Base-by-base conservation (phyloP, 352 stramenopile genomes). In the Globisporangium emineosum region DNA sequence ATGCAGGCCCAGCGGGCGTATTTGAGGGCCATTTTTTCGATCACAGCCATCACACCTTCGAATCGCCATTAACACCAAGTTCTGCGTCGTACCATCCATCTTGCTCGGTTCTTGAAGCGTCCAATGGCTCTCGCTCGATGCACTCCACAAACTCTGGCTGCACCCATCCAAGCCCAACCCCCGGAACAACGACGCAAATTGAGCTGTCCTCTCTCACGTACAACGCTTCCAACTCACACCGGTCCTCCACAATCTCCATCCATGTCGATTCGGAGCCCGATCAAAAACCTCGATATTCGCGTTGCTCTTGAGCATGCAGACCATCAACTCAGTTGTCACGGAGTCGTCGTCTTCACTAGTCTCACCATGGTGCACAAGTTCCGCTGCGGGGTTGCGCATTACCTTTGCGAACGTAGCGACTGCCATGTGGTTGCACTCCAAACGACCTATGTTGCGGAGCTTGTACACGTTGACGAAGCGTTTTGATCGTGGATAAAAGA, bases 401-500 rank as follows among this genome's bases (percentile, higher is more conserved):
- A 40, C 50, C 35, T 61, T 37, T 9, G 25, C 30, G 35, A 52
- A 52, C 32, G 55, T 29, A 8, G 47, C 12, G 23, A 33, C 21
- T 10, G 27, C 37, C 30, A 35, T 7, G 21, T 2, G 19, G 4
- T 27, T 27, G 32, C 35, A 51, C 23, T 29, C 23, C 23, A 61
- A 37, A 8, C 40, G 8, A 4, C 55, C 55, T 7, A 61, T 37
- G n/a, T 42, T 50, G 53, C 55, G 66, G 21, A 71, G 37, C 2
- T 43, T 33, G n/a, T 57, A 42, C 10, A 13, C 25, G 0, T 23
- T 10, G 3, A 49, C 54, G 37, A 67, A 71, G 5, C 65, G 54
- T 30, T 47, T 67, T 3, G 60, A 55, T 2, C 65, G 65, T 12
- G 65, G 65, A 32, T 68, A 71, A 32, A 71, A 68, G 15, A 71